These are phyloP conservation scores for Alternaria tenuissima DNA, from an alignment of 2,329 filamentous ascomycete genomes.

Conservation along the genomic window DNA sequence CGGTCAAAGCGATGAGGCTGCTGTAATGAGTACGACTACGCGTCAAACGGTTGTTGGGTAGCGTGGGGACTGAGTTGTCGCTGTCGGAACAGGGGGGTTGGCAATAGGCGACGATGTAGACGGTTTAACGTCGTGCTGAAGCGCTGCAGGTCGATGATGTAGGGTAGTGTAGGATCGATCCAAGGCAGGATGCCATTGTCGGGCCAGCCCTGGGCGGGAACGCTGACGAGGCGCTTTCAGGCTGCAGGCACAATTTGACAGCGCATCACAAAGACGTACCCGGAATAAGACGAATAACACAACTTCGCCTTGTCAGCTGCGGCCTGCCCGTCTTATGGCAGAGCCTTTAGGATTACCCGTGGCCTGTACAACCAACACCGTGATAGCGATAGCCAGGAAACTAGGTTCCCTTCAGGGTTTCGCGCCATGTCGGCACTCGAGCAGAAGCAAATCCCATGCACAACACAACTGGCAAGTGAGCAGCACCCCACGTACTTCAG, in stretches of 20 bases:
- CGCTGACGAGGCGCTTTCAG: conserved; percentile 12
- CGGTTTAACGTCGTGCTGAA: conserved; percentile 15
- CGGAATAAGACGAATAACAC: neutral
- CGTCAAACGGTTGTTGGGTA: conserved; percentile 43
- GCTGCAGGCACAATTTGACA: conserved; percentile 23
- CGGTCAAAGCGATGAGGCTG: conserved; percentile 35
- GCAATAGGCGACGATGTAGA: conserved; percentile 8
- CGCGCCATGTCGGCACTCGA: conserved; percentile 1
- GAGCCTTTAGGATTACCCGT: neutral
- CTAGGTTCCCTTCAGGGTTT: neutral
- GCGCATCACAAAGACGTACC: conserved; percentile 23
- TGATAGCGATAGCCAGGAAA: neutral
- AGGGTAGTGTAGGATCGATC: neutral
- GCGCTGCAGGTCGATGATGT: conserved; percentile 16
- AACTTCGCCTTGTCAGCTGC: conserved; percentile 11
- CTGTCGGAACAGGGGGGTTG: conserved; percentile 14
- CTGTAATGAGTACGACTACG: conserved; percentile 26
- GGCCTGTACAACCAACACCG: neutral
- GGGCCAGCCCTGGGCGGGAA: conserved; percentile 1
- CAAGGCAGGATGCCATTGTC: neutral
- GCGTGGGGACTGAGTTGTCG: conserved; percentile 22
- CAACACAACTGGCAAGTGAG: neutral
- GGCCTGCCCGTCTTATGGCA: neutral
- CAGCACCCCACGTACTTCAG: neutral
- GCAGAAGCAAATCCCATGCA: conserved; percentile 7